Evolutionary conservation across 371 early-diverging fungal genomes (phyloP).

Genomic region (Zychaea mexicana): DNA sequence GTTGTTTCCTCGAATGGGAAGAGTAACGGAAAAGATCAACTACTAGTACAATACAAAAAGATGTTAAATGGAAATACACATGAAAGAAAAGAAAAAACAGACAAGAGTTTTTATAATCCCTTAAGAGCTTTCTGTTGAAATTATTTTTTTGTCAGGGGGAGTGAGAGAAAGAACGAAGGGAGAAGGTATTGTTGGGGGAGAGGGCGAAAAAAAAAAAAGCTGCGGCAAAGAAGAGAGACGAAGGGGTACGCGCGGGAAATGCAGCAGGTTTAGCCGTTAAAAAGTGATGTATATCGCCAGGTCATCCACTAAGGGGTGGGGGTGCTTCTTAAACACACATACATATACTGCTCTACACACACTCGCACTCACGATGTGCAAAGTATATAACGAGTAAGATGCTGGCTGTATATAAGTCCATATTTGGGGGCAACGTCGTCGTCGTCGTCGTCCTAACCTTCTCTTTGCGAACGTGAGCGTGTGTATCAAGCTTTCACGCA

Average conservation of each 20-base stretch:
- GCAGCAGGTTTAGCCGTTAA: constrained; percentile 6
- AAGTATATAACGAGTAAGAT: too few relatives aligned
- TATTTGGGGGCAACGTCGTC: constrained; percentile 16
- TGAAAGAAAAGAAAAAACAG: constrained; percentile 7
- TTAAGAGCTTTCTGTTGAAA: neutral
- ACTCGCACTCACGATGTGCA: constrained; percentile 1
- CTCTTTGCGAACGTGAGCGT: neutral
- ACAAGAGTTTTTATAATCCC: neutral
- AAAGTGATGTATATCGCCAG: constrained; percentile 6
- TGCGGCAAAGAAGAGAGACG: neutral
- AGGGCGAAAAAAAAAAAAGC: neutral
- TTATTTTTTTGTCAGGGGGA: constrained; percentile 2
- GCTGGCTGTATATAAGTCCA: constrained; percentile 14
- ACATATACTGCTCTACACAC: too few relatives aligned
- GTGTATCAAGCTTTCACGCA: constrained; percentile 4
- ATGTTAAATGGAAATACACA: constrained; percentile 6
- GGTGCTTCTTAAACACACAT: neutral
- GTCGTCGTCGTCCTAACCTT: too few relatives aligned
- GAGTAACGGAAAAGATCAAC: neutral
- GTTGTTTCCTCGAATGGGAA: neutral
- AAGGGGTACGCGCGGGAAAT: constrained; percentile 12
- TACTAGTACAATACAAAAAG: constrained; percentile 16
- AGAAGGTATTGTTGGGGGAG: neutral
- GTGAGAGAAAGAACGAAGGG: constrained; percentile 1
- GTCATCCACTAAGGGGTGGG: constrained; percentile 6